Base-by-base conservation (phyloP, 805 yeast species). In the Pichia nanzhaoensis region DNA sequence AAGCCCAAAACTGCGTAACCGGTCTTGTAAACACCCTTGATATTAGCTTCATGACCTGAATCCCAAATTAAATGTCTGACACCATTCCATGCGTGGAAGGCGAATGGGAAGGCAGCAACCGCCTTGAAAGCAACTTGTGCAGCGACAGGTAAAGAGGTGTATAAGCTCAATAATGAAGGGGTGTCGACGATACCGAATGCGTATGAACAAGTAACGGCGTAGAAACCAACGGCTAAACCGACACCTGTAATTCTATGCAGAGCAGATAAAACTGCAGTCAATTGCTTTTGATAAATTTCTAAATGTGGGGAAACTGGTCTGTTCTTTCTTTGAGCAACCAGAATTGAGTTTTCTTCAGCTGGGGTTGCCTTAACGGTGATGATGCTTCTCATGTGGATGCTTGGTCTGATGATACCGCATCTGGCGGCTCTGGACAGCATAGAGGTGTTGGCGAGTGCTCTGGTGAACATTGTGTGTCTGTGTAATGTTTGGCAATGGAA, bases 41-140 rank as follows among this genome's bases (percentile, higher is more conserved):
- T 60, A 50, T 89, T 76, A 62, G 91, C 75, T 66, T 83, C 85
- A 55, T 70, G 73, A 64, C 95, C 95, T 44, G 80, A 64, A 65
- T 93, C 99, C 99, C 99, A 93, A 45, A 86, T 61, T 66, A 91
- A 70, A 66, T 93, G 99, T 77, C 99, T 87, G 52, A 91, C 49
- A 57, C 98, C 97, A 64, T 90, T 88, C 63, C 73, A 78, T 39
- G 76, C 59, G 68, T 93, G 99, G 83, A 78, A 89, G 27, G 84
- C 84, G 66, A 93, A 88, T 54, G 96, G 90, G 71, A 77, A 77
- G 8, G 93, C 79, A 60, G 82, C 77, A 34, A 77, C 59, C 41
- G 82, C 80, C 73, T 93, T 93, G 47, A 78, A 68, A 20, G 73
- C 69, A 47, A 76, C 55, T 67, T 89, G 84, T 34, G 75, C 69